Evolutionary conservation across 352 stramenopile genomes (phyloP).

Genomic region (Globisporangium viniferum): DNA sequence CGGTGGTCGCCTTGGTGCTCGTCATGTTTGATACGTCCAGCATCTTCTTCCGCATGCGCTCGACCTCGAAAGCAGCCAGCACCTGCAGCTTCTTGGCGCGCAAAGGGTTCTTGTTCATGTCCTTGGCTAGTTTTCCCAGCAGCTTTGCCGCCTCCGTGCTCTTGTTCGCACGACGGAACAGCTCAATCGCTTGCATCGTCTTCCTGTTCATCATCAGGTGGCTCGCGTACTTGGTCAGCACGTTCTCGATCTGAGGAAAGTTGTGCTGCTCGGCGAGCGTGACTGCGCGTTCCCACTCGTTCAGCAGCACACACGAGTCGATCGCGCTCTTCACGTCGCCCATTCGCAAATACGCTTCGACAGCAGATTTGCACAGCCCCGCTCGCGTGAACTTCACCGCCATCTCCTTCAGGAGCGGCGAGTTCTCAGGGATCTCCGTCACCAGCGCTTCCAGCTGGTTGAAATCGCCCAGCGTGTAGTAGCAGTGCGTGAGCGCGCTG

Average conservation of each 20-base stretch:
- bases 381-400: slow-evolving; percentile 86
- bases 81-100: slow-evolving; percentile 93
- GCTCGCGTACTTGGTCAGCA: slow-evolving; percentile 88
- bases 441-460: slow-evolving; percentile 84
- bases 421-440: slow-evolving; percentile 78
- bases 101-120: slow-evolving; percentile 80
- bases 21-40: slow-evolving; percentile 68
- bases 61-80: slow-evolving; percentile 91
- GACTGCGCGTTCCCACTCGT: slow-evolving; percentile 91
- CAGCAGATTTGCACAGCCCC: slow-evolving; percentile 77
- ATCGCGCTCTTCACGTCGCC: slow-evolving; percentile 92
- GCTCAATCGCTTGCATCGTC: slow-evolving; percentile 87
- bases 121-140: slow-evolving; percentile 82
- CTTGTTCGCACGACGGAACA: slow-evolving; percentile 92
- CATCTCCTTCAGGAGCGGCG: slow-evolving; percentile 80
- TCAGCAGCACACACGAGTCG: slow-evolving; percentile 90
- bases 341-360: slow-evolving; percentile 86
- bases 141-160: slow-evolving; percentile 90
- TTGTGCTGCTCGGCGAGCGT: slow-evolving; percentile 89
- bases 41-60: slow-evolving; percentile 90
- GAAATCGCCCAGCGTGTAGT: slow-evolving; percentile 90
- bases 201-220: slow-evolving; percentile 86
- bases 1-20: slow-evolving; percentile 61
- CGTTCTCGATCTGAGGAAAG: slow-evolving; percentile 93
- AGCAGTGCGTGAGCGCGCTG: slow-evolving; percentile 80